phyloP scores from a whole-genome alignment of 192 early-diverging fungal species.

The Umbelopsis sp. region DNA sequence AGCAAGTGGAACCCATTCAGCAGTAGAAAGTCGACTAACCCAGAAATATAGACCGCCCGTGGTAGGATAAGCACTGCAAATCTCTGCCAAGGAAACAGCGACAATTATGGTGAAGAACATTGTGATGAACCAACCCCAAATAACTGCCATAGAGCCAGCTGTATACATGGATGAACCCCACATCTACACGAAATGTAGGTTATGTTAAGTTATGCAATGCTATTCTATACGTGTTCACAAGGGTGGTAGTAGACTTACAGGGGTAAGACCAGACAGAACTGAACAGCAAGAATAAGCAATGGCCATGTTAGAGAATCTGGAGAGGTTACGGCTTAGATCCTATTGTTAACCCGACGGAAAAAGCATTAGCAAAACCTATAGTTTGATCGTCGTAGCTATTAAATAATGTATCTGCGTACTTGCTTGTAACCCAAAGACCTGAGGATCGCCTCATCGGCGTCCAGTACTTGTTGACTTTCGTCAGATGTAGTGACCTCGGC shows the following conservation, averaged over 20 bases:
- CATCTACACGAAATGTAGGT: constrained; percentile 17
- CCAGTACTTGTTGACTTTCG: constrained; percentile 4
- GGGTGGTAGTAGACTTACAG: constrained; percentile 28
- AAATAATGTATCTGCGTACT: constrained; percentile 13
- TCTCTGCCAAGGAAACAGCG: constrained; percentile 53
- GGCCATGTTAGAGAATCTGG: constrained; percentile 53
- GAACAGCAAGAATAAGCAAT: constrained; percentile 58
- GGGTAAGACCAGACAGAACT: constrained; percentile 52
- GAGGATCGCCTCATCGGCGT: constrained; percentile 31
- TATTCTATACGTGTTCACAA: no score
- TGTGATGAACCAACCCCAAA: constrained; percentile 57
- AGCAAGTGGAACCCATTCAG: constrained; percentile 50
- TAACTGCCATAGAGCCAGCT: constrained; percentile 50
- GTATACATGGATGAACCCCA: constrained; percentile 48
- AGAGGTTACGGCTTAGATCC: constrained; percentile 53
- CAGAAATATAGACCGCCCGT: constrained; percentile 58
- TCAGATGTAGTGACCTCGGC: not conserved
- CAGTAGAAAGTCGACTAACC: constrained; percentile 45
- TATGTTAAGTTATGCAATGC: not conserved
- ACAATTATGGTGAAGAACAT: constrained; percentile 47
- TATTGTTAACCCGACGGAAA: constrained; percentile 6
- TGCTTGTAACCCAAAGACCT: constrained; percentile 35
- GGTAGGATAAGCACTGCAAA: constrained; percentile 54
- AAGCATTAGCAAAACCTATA: not conserved
- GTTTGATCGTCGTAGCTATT: not conserved